Evolutionary conservation across 139 green algal species (phyloP).

Genomic region (Chlorella sp.): DNA sequence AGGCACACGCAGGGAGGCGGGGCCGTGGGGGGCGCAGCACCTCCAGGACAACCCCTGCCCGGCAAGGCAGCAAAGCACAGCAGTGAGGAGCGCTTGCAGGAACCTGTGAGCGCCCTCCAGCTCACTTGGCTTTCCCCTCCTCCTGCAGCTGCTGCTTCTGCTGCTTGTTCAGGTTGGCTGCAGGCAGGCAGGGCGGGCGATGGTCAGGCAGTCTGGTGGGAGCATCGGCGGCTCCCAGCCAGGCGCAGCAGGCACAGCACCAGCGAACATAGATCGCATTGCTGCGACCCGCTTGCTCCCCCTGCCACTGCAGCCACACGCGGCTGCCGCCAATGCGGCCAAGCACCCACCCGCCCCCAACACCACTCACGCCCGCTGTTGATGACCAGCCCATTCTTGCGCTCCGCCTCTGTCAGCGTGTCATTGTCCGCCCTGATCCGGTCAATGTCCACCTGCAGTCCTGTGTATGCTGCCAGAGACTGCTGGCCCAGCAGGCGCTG

Average conservation of each 20-base stretch:
- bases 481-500: conserved; percentile 92
- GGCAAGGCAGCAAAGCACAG: too few species aligned
- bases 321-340: neutral
- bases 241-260: neutral
- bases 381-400: conserved; percentile 90
- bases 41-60: too few species aligned
- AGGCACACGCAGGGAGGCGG: neutral
- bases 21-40: too few species aligned
- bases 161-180: conserved; percentile 78
- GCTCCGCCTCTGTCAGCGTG: conserved; percentile 54
- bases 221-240: neutral
- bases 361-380: conserved; percentile 71
- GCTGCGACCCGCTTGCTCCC: neutral
- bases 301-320: neutral
- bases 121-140: conserved; percentile 65
- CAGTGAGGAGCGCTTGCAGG: neutral
- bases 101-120: neutral
- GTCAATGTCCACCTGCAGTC: conserved; percentile 80
- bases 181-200: neutral
- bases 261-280: neutral
- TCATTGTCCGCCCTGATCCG: conserved; percentile 82
- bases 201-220: neutral
- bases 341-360: neutral
- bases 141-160: conserved; percentile 68
- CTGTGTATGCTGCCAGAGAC: conserved; percentile 72